Evolutionary conservation across 495 filamentous ascomycete genomes (phyloP).

Genomic region (Sphaerosporella brunnea): DNA sequence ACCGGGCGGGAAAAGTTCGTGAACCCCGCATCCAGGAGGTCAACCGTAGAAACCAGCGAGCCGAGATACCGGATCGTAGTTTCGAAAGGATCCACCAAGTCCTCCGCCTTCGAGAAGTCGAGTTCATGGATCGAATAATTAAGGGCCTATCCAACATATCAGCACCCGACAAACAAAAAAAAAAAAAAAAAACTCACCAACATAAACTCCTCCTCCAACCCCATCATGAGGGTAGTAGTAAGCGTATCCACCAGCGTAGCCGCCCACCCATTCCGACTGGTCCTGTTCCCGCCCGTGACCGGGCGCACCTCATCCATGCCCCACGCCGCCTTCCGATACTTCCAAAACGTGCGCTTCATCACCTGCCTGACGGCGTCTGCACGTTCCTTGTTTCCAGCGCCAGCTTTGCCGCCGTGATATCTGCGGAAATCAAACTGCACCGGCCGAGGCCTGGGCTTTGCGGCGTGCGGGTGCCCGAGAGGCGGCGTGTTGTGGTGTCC

Average conservation of each 20-base stretch:
- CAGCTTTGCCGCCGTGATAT: constrained; percentile 24
- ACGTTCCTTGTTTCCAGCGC: constrained; percentile 38
- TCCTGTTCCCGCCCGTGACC: constrained; percentile 15
- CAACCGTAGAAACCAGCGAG: constrained; percentile 22
- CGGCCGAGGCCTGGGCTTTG: too few species aligned
- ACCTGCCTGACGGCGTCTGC: constrained; percentile 30
- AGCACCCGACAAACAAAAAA: neutral
- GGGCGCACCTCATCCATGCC: constrained; percentile 23
- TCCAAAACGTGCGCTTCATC: constrained; percentile 25
- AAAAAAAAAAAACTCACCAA: constrained; percentile 10
- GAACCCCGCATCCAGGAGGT: constrained; percentile 20
- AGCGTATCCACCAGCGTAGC: constrained; percentile 25
- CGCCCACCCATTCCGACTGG: constrained; percentile 24
- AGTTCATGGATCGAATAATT: constrained; percentile 19
- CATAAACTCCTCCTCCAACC: constrained; percentile 25
- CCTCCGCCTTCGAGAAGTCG: constrained; percentile 17
- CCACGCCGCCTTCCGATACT: constrained; percentile 23
- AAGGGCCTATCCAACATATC: constrained; percentile 14
- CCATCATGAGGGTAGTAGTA: constrained; percentile 25
- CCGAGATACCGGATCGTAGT: constrained; percentile 26
- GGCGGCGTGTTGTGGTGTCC: too few species aligned
- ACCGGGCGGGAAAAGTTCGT: constrained; percentile 8
- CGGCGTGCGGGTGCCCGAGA: neutral
- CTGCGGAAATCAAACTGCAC: constrained; percentile 20
- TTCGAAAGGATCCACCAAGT: constrained; percentile 26